Evolutionary conservation across 345 rosid species (phyloP).

Genomic region (Hibiscus trionum): DNA sequence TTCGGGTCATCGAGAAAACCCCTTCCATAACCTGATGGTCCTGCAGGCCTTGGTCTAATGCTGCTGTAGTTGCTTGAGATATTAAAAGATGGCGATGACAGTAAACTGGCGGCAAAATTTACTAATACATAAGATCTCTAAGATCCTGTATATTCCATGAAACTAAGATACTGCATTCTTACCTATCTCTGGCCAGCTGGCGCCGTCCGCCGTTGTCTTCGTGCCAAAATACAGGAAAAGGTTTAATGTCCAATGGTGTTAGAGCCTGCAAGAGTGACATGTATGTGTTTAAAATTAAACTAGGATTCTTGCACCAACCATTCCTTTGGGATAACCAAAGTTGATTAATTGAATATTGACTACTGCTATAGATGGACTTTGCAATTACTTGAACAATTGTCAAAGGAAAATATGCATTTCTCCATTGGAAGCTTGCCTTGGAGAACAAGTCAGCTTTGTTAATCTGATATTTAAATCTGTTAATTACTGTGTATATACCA

Average conservation of each 20-base stretch:
- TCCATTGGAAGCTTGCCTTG: too few species aligned
- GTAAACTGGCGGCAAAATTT: not conserved
- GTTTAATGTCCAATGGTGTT: slow-evolving; percentile 66
- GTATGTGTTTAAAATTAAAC: not conserved
- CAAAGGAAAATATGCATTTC: too few species aligned
- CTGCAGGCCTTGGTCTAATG: slow-evolving; percentile 52
- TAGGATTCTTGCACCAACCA: not conserved
- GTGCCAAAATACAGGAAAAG: slow-evolving; percentile 81
- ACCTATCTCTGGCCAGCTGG: slow-evolving; percentile 81
- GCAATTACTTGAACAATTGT: too few species aligned
- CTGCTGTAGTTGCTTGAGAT: slow-evolving; percentile 30
- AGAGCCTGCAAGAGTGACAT: slow-evolving; percentile 44
- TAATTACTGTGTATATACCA: too few species aligned
- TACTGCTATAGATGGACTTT: too few species aligned
- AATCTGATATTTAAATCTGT: too few species aligned
- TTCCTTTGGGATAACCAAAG: too few species aligned
- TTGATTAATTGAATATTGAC: too few species aligned
- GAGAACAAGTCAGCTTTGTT: too few species aligned
- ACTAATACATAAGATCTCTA: not conserved
- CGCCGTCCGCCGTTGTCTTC: slow-evolving; percentile 74
- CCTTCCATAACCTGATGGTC: slow-evolving; percentile 48
- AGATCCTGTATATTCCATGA: not conserved
- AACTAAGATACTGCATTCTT: slow-evolving; percentile 6
- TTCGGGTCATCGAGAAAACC: slow-evolving; percentile 37
- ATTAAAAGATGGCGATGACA: slow-evolving; percentile 27